These are phyloP conservation scores for Diaporthe sp. DNA, from an alignment of 2,329 filamentous ascomycete species.

Conservation along the genomic window DNA sequence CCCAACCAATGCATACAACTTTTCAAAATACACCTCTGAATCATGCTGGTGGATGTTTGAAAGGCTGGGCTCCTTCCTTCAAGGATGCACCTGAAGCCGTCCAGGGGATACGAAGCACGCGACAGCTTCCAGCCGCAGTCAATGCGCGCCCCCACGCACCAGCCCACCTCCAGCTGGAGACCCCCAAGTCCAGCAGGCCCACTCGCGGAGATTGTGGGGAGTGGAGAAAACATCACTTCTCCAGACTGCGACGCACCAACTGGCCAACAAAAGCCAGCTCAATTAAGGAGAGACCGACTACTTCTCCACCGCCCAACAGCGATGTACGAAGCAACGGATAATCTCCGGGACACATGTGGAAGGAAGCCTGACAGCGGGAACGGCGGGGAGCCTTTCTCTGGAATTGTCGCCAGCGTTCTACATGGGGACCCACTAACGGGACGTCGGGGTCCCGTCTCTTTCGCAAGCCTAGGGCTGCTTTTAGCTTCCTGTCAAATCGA, in stretches of 20 bases:
- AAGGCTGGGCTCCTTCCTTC: background rate
- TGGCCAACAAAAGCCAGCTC: background rate
- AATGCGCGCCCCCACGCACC: conserved; percentile 16
- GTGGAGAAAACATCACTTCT: conserved; percentile 29
- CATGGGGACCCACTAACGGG: background rate
- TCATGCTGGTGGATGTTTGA: background rate
- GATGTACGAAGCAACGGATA: background rate
- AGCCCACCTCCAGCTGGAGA: conserved; percentile 22
- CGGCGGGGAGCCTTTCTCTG: background rate
- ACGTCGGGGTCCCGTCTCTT: conserved; percentile 12
- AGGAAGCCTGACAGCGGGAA: background rate
- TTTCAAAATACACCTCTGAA: background rate
- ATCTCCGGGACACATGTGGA: background rate
- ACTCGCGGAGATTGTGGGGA: conserved; percentile 24
- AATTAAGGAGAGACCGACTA: background rate
- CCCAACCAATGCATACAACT: conserved; percentile 1
- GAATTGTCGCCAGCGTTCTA: background rate
- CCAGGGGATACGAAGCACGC: background rate
- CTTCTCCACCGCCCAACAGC: background rate
- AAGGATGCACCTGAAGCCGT: background rate
- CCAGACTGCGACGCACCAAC: background rate
- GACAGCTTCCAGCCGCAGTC: conserved; percentile 2
- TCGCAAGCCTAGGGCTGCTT: conserved; percentile 1
- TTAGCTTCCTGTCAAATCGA: conserved; percentile 16
- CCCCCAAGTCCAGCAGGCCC: conserved; percentile 17